phyloP scores from a whole-genome alignment of 495 filamentous ascomycete species.

The Oleoguttula mirabilis region DNA sequence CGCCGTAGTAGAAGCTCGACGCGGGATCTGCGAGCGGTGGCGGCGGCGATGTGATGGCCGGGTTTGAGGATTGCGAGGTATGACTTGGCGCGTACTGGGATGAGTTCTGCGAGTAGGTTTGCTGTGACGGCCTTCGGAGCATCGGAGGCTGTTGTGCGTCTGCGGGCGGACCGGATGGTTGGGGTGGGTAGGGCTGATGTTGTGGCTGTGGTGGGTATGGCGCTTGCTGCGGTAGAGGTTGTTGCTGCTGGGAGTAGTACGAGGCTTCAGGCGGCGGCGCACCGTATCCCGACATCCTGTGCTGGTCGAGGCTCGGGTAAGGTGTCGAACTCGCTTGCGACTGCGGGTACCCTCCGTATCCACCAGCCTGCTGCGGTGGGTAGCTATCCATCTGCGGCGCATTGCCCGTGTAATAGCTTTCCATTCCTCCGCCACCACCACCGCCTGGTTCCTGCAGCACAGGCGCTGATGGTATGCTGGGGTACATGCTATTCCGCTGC shows the following conservation, averaged over 20 bases:
- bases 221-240: slow-evolving; percentile 4
- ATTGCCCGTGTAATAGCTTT: slow-evolving; percentile 72
- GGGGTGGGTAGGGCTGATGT: slow-evolving; percentile 18
- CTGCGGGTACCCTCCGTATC: slow-evolving; percentile 23
- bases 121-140: slow-evolving; percentile 7
- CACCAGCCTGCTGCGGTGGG: slow-evolving; percentile 27
- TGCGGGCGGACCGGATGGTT: slow-evolving; percentile 20
- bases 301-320: slow-evolving; percentile 25
- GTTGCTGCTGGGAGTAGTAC: slow-evolving; percentile 8
- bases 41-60: slow-evolving; percentile 9
- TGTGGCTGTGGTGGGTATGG: neutral
- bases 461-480: slow-evolving; percentile 42
- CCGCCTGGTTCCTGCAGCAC: slow-evolving; percentile 24
- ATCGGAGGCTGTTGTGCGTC: slow-evolving; percentile 6
- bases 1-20: slow-evolving; percentile 26
- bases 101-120: slow-evolving; percentile 8
- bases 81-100: slow-evolving; percentile 24
- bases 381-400: slow-evolving; percentile 39
- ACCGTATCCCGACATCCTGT: slow-evolving; percentile 1
- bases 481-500: slow-evolving; percentile 45
- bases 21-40: slow-evolving; percentile 12
- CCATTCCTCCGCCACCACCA: slow-evolving; percentile 44
- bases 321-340: slow-evolving; percentile 17
- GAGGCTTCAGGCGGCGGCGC: slow-evolving; percentile 5
- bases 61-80: slow-evolving; percentile 16